phyloP scores from a whole-genome alignment of 129 eudicot species.

The Daucus carota region DNA sequence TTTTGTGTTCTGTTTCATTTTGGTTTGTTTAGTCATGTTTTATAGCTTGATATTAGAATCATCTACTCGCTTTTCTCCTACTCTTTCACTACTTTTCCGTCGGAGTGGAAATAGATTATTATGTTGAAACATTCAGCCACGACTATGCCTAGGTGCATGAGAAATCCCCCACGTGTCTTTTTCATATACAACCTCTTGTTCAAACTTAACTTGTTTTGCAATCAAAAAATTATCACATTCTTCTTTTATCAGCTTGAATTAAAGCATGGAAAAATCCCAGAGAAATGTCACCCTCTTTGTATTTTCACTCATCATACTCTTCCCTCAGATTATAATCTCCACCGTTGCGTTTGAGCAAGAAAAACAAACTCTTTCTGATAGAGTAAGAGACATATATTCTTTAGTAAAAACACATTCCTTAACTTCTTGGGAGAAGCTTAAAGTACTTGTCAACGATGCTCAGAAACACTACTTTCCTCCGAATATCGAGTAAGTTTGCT shows the following conservation, averaged over 20 bases:
- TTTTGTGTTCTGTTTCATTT: no score
- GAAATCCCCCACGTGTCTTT: conserved; percentile 1
- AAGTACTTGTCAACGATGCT: not conserved
- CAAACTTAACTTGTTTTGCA: not conserved
- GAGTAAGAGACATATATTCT: not conserved
- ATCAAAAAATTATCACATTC: not conserved
- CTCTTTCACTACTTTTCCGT: no score
- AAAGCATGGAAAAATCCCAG: not conserved
- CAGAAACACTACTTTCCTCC: conserved; percentile 8
- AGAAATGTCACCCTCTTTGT: not conserved
- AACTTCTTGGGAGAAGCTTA: not conserved
- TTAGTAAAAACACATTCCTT: not conserved
- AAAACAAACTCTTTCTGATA: not conserved
- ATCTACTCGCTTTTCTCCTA: no score
- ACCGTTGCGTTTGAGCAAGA: conserved; percentile 4
- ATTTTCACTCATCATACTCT: not conserved
- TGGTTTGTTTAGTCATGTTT: no score
- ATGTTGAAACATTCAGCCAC: not conserved
- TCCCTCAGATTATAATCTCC: conserved; percentile 4
- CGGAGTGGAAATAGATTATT: no score
- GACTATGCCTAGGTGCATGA: not conserved
- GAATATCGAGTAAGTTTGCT: conserved; percentile 6
- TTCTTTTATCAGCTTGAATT: not conserved
- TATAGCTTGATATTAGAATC: no score
- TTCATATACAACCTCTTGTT: not conserved